Evolutionary conservation across 2,329 filamentous ascomycete species (phyloP).

Genomic region (Phaeosphaeriaceae sp.): DNA sequence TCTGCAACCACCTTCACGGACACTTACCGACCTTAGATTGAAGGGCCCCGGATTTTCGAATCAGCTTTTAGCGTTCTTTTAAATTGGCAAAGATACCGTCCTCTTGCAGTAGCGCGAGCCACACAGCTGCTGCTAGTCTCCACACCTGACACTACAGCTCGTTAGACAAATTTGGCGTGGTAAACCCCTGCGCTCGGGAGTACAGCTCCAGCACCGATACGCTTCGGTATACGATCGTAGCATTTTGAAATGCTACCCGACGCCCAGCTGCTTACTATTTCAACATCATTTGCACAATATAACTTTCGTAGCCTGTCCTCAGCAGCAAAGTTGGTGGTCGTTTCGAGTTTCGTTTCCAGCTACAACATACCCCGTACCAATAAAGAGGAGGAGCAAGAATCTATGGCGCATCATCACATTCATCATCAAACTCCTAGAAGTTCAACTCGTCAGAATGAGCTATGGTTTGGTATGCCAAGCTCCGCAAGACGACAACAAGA

Average conservation of each 20-base stretch:
- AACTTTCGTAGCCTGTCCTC: constrained; percentile 30
- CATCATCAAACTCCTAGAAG: constrained; percentile 15
- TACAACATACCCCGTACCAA: constrained; percentile 19
- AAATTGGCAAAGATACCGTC: constrained; percentile 28
- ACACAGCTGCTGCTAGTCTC: constrained; percentile 33
- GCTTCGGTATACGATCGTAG: constrained; percentile 27
- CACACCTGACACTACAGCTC: constrained; percentile 26
- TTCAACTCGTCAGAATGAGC: constrained; percentile 27
- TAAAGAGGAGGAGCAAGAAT: constrained; percentile 9
- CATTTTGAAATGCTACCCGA: constrained; percentile 41
- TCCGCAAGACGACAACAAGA: constrained; percentile 19
- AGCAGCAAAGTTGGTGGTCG: constrained; percentile 23
- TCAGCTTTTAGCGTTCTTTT: constrained; percentile 30
- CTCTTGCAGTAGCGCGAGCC: constrained; percentile 41
- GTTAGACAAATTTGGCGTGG: constrained; percentile 26
- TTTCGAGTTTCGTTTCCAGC: constrained; percentile 25
- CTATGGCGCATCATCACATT: constrained; percentile 29
- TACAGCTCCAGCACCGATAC: not conserved
- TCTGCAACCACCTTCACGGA: constrained; percentile 29
- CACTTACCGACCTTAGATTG: constrained; percentile 16
- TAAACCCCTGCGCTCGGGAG: constrained; percentile 18
- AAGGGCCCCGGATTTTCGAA: constrained; percentile 19
- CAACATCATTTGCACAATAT: constrained; percentile 30
- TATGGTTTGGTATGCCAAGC: constrained; percentile 41
- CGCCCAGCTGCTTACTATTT: constrained; percentile 36